A percentile compares a stretch with the other conserved stretches of the same genome.
These are phyloP conservation scores for Scedosporium boydii DNA, from an alignment of 2,329 filamentous ascomycete genomes.

Conservation along the genomic window DNA sequence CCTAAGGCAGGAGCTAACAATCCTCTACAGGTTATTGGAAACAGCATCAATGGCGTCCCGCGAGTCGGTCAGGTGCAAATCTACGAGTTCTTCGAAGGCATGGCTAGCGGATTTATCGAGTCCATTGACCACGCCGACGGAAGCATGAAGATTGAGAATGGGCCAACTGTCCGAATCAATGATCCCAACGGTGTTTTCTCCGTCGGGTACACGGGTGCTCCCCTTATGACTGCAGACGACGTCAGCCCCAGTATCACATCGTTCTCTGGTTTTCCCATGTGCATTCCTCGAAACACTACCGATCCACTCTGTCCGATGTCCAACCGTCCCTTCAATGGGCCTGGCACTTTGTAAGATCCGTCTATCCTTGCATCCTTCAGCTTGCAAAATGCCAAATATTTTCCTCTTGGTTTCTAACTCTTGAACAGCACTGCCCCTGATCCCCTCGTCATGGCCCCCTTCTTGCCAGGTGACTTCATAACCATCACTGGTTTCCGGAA, in stretches of 20 bases:
- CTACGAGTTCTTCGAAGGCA: conserved; percentile 24
- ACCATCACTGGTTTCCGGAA: conserved; percentile 22
- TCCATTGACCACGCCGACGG: conserved; percentile 22
- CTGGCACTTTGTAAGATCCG: conserved; percentile 21
- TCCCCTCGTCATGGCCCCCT: conserved; percentile 25
- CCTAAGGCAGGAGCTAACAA: background rate
- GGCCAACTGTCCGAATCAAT: conserved; percentile 26
- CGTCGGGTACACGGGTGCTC: conserved; percentile 23
- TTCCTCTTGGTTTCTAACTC: background rate
- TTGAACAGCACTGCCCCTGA: conserved; percentile 20
- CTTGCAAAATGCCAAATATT: background rate
- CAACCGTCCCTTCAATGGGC: conserved; percentile 22
- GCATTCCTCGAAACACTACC: conserved; percentile 31
- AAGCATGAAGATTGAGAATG: conserved; percentile 22
- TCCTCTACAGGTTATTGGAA: conserved; percentile 22
- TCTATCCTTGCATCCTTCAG: background rate
- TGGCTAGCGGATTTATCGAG: conserved; percentile 25
- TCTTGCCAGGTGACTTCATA: conserved; percentile 25
- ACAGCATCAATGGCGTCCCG: conserved; percentile 22
- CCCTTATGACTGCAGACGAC: conserved; percentile 37
- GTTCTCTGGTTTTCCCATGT: conserved; percentile 43
- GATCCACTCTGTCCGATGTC: conserved; percentile 24
- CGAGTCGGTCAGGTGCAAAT: conserved; percentile 23
- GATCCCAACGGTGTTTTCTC: conserved; percentile 36
- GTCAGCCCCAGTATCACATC: conserved; percentile 35